These are phyloP conservation scores for Scytalidium lignicola DNA, from an alignment of 2,329 filamentous ascomycete species.

Conservation along the genomic window DNA sequence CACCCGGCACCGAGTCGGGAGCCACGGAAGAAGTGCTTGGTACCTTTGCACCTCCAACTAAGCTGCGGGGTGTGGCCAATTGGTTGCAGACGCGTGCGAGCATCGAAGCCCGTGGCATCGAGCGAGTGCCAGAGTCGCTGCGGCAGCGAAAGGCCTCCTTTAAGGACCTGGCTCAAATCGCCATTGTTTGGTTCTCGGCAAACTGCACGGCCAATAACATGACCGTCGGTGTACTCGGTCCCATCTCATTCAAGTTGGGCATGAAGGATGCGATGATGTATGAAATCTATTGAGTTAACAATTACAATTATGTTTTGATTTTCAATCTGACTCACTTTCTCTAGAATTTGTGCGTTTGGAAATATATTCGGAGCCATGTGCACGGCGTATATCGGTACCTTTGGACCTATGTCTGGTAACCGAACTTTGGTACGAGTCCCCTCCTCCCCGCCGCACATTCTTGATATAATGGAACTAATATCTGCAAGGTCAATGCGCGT, in stretches of 20 bases:
- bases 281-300: too few species aligned
- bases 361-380: background rate
- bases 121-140: background rate
- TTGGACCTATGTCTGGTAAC: slow-evolving; percentile 1
- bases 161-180: background rate
- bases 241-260: slow-evolving; percentile 49
- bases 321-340: too few species aligned
- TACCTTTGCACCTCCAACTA: too few species aligned
- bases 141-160: background rate
- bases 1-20: too few species aligned
- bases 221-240: slow-evolving; percentile 56
- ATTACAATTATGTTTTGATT: too few species aligned
- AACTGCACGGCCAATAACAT: slow-evolving; percentile 59
- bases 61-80: too few species aligned
- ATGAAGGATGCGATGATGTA: too few species aligned
- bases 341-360: slow-evolving; percentile 45
- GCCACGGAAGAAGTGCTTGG: too few species aligned
- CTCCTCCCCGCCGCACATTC: too few species aligned
- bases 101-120: too few species aligned
- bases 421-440: slow-evolving; percentile 35
- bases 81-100: too few species aligned
- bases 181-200: slow-evolving; percentile 50
- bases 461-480: background rate
- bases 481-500: slow-evolving; percentile 44
- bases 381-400: background rate